Evolutionary conservation across 768 basidiomycete genomes (phyloP), one percentile per base, ranked within the genome.

Genomic region (Grammothele lineata): DNA sequence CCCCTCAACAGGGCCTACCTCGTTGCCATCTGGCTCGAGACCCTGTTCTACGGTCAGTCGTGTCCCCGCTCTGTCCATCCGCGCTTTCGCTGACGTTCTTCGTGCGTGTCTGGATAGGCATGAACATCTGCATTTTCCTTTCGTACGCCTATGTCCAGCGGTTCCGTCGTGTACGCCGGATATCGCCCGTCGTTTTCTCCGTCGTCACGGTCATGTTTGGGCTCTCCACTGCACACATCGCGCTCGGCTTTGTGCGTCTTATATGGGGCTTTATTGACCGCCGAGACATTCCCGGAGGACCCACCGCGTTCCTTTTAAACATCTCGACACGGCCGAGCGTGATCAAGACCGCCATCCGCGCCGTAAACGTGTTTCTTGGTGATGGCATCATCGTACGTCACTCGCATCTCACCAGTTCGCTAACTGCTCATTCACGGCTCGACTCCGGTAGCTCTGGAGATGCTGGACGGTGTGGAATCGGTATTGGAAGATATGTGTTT

Each of bases 201-300:
- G 55, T 61, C 25, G 61, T 58, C 17, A 48, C 59, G 21, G 35
- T 53, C 36, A 63, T 66, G 64, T 68, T 65, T 53, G 38, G 48
- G 21, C 63, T 66, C 44, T 66, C 67, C 4, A 66, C 67, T 25
- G 54, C 53, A n/a, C 67, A 69, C 45, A 60, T 67, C 34, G 62
- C 62, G 25, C 50, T 69, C 22, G 66, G 66, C 23, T 64, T 67
- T 43, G 58, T 60, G 37, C 61, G 67, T 15, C 62, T 69, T 38
- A 62, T 69, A 39, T 58, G 61, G 49, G 67, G 67, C 21, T 67
- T 63, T 55, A 65, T 65, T 48, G 45, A 51, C 37, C 51, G 49
- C 24, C 61, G 58, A 38, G 54, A 65, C 45, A 40, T 40, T 41
- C 60, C 56, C 18, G 64, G 65, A 36, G 62, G 60, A 17, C 64